phyloP scores from a whole-genome alignment of 352 stramenopile genomes.

The Globisporangium middletonii region DNA sequence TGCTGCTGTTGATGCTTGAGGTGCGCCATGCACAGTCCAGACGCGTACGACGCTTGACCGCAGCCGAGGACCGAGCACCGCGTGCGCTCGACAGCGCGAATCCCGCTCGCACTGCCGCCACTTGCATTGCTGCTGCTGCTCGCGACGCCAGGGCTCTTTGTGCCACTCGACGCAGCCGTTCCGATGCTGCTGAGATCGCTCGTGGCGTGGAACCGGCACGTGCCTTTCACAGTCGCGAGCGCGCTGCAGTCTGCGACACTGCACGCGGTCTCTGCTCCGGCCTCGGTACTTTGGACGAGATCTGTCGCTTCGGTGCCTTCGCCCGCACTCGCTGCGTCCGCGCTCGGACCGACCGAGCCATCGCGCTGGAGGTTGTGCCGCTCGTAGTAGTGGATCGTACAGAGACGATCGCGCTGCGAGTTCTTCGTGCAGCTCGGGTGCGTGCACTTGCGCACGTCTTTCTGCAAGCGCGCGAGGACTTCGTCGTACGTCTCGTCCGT shows the following conservation, averaged over 20 bases:
- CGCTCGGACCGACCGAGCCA: conserved; percentile 1
- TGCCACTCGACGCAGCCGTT: background rate
- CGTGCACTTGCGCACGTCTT: conserved; percentile 72
- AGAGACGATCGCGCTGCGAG: conserved; percentile 79
- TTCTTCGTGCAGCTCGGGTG: conserved; percentile 81
- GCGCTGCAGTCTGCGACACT: conserved; percentile 19
- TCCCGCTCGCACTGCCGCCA: conserved; percentile 13
- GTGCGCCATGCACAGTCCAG: conserved; percentile 47
- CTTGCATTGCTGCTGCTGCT: background rate
- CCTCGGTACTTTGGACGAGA: background rate
- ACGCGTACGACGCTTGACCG: conserved; percentile 35
- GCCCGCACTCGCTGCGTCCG: background rate
- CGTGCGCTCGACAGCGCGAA: conserved; percentile 26
- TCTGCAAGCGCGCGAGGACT: conserved; percentile 62
- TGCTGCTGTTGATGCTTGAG: conserved; percentile 20
- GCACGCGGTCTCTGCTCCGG: conserved; percentile 5
- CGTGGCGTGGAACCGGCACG: conserved; percentile 29
- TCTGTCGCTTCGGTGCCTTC: background rate
- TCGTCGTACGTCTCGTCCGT: conserved; percentile 53
- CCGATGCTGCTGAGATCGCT: background rate
- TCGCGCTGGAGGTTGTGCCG: conserved; percentile 49
- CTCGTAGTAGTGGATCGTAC: conserved; percentile 78
- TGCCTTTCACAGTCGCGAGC: conserved; percentile 8
- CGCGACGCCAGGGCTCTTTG: no score
- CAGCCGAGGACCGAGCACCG: conserved; percentile 29